A percentile compares a stretch with the other conserved stretches of the same genome.
phyloP scores from a whole-genome alignment of 345 rosid species.

The Rhodamnia rubescens region DNA sequence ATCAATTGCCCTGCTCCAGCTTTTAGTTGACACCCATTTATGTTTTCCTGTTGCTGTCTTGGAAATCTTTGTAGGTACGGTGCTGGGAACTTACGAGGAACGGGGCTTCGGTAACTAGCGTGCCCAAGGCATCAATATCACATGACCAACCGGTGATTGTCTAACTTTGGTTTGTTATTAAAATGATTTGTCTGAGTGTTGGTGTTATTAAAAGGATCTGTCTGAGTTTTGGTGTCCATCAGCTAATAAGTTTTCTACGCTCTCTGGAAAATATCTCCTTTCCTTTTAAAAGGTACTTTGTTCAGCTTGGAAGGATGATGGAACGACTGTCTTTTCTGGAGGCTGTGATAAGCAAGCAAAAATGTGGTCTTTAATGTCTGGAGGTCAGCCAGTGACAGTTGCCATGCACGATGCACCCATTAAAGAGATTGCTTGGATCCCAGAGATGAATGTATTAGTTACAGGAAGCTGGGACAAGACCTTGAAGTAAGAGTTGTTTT shows the following conservation, averaged over 20 bases:
- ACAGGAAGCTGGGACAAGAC: slow-evolving; percentile 97
- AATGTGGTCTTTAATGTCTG: slow-evolving; percentile 91
- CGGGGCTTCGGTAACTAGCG: slow-evolving; percentile 40
- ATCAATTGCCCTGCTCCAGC: not conserved
- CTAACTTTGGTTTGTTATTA: not conserved
- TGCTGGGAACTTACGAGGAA: slow-evolving; percentile 80
- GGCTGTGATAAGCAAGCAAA: slow-evolving; percentile 99
- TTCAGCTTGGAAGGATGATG: slow-evolving; percentile 98
- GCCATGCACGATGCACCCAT: slow-evolving; percentile 94
- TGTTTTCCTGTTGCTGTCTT: not conserved
- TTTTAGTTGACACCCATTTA: not conserved
- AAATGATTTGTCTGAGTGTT: not conserved
- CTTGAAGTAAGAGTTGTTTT: slow-evolving; percentile 39
- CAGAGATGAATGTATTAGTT: slow-evolving; percentile 78
- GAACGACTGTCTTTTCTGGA: slow-evolving; percentile 80
- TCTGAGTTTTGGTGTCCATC: not conserved
- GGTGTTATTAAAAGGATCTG: not conserved
- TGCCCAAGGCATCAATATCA: slow-evolving; percentile 70
- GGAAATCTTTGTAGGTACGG: slow-evolving; percentile 48
- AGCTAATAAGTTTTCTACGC: not conserved
- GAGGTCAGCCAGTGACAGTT: slow-evolving; percentile 81
- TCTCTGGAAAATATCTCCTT: not conserved
- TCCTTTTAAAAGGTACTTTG: slow-evolving; percentile 48
- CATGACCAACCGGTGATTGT: slow-evolving; percentile 88
- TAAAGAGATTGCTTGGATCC: slow-evolving; percentile 82